Base-by-base conservation (phyloP, 1,139 yeast species). In the Taphrina communis region DNA sequence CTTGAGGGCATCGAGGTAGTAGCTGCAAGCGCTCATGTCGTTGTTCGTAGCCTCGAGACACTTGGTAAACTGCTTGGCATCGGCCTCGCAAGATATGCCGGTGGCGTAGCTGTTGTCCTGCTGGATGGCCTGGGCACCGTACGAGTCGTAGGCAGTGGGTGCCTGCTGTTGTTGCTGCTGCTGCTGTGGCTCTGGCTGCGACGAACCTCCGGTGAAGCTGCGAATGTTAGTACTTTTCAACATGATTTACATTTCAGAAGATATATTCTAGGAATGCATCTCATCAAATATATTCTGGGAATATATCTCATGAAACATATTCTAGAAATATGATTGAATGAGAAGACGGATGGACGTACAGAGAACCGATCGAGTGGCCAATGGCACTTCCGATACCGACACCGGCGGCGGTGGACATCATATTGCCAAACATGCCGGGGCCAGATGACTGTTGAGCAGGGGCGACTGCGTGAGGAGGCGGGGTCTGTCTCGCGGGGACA, bases 341-440 rank as follows among this genome's bases (percentile, higher is more conserved):
- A 39, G 42, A 39, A 2, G 14, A 39, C 3, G 4, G 31, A 4
- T 25, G 51, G 51, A 58, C 62, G 6, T 35, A 58, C 62, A 58
- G 51, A 71, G 96, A 96, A 80, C 98, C 97, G 72, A 94, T 75
- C 65, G 98, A 91, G 83, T 94, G 99, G 72, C 99, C 99, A 71
- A 93, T 87, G 73, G 98, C 88, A 70, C 97, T 90, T 76, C 99
- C 99, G 70, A 94, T 97, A 66, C 98, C 99, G 50, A 94, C 99
- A 86, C 99, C 99, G 68, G 98, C 99, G 71, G 99, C 99, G 69
- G 99, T 94, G 58, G 98, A 98, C 98, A 94, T 94, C 73, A 66
- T 46, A 81, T 94, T 97, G 71, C 95, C 90, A 77, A 94, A 93
- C 78, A 94, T 77, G 75, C 98, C 97, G 66, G 99, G 98, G 78